Conservation (phyloP, 164 flowering plant species). For the Pachysandra terminalis region DNA sequence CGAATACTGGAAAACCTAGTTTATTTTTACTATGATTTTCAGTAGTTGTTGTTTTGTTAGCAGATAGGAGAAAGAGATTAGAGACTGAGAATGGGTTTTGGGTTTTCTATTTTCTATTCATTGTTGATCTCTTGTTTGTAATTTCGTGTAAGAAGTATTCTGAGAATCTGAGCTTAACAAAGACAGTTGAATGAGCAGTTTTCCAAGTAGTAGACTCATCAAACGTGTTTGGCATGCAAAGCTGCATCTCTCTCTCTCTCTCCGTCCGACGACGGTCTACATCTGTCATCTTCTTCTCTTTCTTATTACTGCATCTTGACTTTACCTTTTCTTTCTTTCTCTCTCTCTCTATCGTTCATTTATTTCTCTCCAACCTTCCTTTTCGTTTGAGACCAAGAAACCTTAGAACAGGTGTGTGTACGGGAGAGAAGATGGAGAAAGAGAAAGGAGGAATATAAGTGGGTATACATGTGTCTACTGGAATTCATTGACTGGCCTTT, state of each 20-base stretch:
- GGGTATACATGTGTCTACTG: too few relatives aligned
- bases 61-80: too few relatives aligned
- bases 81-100: too few relatives aligned
- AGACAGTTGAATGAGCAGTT: constrained; percentile 2
- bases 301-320: neutral
- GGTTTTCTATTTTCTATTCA: too few relatives aligned
- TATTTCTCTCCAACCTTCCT: neutral
- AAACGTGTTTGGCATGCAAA: constrained; percentile 10
- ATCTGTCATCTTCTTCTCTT: neutral
- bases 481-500: neutral
- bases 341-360: too few relatives aligned
- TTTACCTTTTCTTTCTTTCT: neutral
- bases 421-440: neutral
- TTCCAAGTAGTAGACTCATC: neutral
- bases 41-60: too few relatives aligned
- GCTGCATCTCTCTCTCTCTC: constrained; percentile 1
- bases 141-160: too few relatives aligned
- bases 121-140: too few relatives aligned
- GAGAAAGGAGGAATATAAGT: neutral
- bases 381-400: neutral
- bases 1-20: neutral
- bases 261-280: neutral
- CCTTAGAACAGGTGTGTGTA: neutral
- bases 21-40: too few relatives aligned
- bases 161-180: neutral